These are phyloP conservation scores for Allantophomopsis lycopodina DNA, from an alignment of 2,329 filamentous ascomycete species.

Conservation along the genomic window DNA sequence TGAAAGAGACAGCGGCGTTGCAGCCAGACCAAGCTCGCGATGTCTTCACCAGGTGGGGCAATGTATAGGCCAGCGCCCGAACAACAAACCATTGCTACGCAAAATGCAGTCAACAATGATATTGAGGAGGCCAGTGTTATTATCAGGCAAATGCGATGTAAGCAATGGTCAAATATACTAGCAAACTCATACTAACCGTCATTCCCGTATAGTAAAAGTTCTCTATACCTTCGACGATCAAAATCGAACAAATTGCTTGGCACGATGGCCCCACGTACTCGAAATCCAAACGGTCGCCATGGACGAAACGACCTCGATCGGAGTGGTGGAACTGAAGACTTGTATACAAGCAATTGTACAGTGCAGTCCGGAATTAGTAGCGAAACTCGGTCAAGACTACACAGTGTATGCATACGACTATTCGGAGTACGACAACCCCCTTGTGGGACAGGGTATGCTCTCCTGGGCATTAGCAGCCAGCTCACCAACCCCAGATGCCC, in stretches of 20 bases:
- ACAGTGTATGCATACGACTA: slow-evolving; percentile 97
- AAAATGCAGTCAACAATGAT: slow-evolving; percentile 3
- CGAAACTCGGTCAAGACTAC: slow-evolving; percentile 62
- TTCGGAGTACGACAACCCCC: slow-evolving; percentile 82
- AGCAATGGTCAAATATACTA: slow-evolving; percentile 17
- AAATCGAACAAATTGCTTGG: slow-evolving; percentile 78
- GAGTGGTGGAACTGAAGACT: slow-evolving; percentile 73
- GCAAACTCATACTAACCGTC: slow-evolving; percentile 7
- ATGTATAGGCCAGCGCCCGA: slow-evolving; percentile 5
- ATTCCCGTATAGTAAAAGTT: slow-evolving; percentile 60
- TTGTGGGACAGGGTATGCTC: slow-evolving; percentile 91
- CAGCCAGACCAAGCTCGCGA: slow-evolving; percentile 8
- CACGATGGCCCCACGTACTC: slow-evolving; percentile 68
- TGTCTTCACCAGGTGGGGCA: slow-evolving; percentile 14
- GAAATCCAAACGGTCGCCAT: slow-evolving; percentile 69
- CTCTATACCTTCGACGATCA: slow-evolving; percentile 92
- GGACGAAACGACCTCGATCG: slow-evolving; percentile 70
- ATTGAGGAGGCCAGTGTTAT: slow-evolving; percentile 36
- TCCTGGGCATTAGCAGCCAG: slow-evolving; percentile 59
- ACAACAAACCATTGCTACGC: slow-evolving; percentile 5
- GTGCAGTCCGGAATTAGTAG: slow-evolving; percentile 75
- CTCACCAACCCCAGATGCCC: slow-evolving; percentile 37
- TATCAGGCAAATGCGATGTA: slow-evolving; percentile 54
- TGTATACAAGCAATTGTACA: slow-evolving; percentile 72
- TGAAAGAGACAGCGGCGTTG: slow-evolving; percentile 6